Evolutionary conservation across 2,329 filamentous ascomycete species (phyloP), one percentile per base, ranked within the genome.

Genomic region (Diaporthe sp.): DNA sequence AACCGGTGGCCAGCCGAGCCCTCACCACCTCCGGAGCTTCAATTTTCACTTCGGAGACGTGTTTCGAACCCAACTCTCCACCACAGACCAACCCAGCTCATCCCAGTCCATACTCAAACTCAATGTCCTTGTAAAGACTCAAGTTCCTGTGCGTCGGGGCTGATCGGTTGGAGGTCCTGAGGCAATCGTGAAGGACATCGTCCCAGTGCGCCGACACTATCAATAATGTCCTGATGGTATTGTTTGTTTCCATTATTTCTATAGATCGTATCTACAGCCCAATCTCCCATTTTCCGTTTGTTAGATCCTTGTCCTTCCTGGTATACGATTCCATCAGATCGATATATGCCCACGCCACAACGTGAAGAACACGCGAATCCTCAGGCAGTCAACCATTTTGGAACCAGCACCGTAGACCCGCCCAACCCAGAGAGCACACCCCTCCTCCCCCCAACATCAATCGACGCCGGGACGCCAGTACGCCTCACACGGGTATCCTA

Each of bases 401-500:
- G 49, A 28, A 70, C 47, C 47, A 65, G 31, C 57, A 44, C 25
- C 37, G 25, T 34, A 53, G 10, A 25, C 44, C 55, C 47, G 15
- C 47, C 47, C 47, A 63, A 34, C 42, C 57, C 53, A 65, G 47
- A 55, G 25, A 22, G 44, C 47, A 53, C 58, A 47, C 25, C 28
- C 22, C 47, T 15, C 31, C 44, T 12, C 28, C 22, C 44, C 9
- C 57, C 31, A 47, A 10, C 51, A 63, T 53, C 60, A 39, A 65
- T 75, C 47, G 58, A 75, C 68, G 65, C 72, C 57, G 47, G 44
- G 61, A 76, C 65, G 68, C 72, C 75, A 61, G 57, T 44, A 72
- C 70, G 60, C 67, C 73, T 75, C 51, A 61, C 34, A 71, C 71
- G 73, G 76, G 76, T 77, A 77, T 75, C 75, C 25, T 71, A 71